Percentiles rank a stretch among this genome's conserved stretches.
Evolutionary conservation across 129 eudicot genomes (phyloP).

Genomic region (Arctium lappa): DNA sequence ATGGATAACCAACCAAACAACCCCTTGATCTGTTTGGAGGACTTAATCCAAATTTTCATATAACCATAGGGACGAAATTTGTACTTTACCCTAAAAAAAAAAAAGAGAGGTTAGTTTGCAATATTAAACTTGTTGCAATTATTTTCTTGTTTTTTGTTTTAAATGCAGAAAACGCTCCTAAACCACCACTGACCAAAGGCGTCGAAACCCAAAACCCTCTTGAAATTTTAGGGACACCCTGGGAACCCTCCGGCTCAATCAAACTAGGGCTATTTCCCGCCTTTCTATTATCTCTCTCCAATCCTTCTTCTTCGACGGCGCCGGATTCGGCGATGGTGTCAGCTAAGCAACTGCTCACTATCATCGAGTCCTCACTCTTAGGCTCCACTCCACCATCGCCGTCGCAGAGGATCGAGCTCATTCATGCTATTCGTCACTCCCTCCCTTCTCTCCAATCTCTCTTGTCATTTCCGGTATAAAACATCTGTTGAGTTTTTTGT

Average conservation of each 20-base stretch:
- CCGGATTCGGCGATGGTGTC: constrained; percentile 60
- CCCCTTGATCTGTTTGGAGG: too few species aligned
- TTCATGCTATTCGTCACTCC: constrained; percentile 77
- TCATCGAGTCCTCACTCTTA: constrained; percentile 61
- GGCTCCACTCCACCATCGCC: constrained; percentile 70
- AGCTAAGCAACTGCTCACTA: constrained; percentile 69
- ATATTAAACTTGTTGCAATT: not conserved
- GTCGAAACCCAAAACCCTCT: constrained; percentile 1
- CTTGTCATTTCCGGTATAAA: constrained; percentile 57
- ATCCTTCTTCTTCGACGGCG: not conserved
- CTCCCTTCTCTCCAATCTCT: constrained; percentile 66
- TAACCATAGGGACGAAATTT: too few species aligned
- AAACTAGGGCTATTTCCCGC: constrained; percentile 39
- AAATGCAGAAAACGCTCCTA: constrained; percentile 5
- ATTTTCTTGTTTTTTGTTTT: not conserved
- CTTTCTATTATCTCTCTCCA: not conserved
- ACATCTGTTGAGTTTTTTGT: not conserved
- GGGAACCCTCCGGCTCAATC: constrained; percentile 1
- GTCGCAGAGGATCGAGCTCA: constrained; percentile 66
- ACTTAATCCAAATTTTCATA: too few species aligned
- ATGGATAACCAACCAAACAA: too few species aligned
- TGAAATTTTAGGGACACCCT: not conserved
- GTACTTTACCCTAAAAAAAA: too few species aligned
- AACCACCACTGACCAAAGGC: not conserved
- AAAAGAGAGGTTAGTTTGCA: too few species aligned